Evolutionary conservation across 2,329 filamentous ascomycete genomes (phyloP), one percentile per base, ranked within the genome.

Genomic region (Huntiella savannae): DNA sequence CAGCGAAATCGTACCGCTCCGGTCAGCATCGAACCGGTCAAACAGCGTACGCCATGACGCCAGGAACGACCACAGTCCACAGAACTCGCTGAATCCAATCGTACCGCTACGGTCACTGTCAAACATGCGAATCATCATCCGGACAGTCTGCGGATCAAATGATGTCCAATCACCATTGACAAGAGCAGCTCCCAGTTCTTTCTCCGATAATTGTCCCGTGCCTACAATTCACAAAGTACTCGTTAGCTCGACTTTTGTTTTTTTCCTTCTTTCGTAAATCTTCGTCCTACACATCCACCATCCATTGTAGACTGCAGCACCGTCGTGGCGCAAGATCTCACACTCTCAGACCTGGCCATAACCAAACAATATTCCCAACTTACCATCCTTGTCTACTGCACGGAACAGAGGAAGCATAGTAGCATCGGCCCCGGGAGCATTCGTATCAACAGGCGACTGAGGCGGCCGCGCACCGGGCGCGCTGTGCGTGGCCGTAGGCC

Each of bases 51-150:
- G 77, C 91, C 91, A 98, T 13, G 86, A 85, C 33, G 85, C 84
- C 35, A 98, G 72, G 63, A 96, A 98, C 13, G 82, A 84, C 91
- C 91, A 98, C 16, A 98, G 70, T 13, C 85, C 88, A 59, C 87
- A 92, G 62, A 98, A 98, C 63, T 96, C 91, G 53, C 91, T 79
- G 61, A 94, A 96, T 51, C 82, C 86, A 60, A 98, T 92, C 11
- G 81, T 82, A 44, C 87, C 86, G 51, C 75, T 82, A 55, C 83
- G 80, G 63, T 95, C 83, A 49, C 81, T 83, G 64, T 96, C 88
- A 64, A 98, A 98, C 91, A 98, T 96, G 58, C 87, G 82, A 54
- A 98, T 95, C 87, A 98, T 95, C 84, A 96, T 94, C 57, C 81
- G 81, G 53, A 96, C 87, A 1, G 91, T 98, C 55, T 94, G 82